Evolutionary conservation across 331 rosid species (phyloP), one percentile per base, ranked within the genome.

Genomic region (Dryas integrifolia): DNA sequence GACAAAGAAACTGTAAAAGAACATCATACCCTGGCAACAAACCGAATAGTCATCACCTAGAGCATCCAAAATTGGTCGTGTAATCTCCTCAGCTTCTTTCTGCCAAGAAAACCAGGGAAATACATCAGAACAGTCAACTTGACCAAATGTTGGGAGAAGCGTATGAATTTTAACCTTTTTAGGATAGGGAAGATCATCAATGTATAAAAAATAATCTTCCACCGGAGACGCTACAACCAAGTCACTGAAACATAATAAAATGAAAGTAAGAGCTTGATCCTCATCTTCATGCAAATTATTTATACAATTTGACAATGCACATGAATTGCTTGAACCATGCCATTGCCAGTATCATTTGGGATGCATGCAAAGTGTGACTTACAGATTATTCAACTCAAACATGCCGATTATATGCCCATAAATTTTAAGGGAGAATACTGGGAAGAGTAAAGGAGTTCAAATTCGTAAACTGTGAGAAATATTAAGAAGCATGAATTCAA

Each of bases 301-400:
- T 5, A 45, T 55, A 47, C 66, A 57, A 18, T 63, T 16, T 41
- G 35, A 68, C 43, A 63, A 50, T 5, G 59, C 14, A 13, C 26
- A 12, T 24, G 57, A 47, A 30, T 41, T 65, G 3, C 18, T 47
- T 15, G 35, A 65, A 47, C 44, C 39, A 60, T 26, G 48, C 60
- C 55, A 60, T 38, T 38, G 14, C 6, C 41, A 15, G 48, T 63
- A 48, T 69, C 58, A 10, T 49, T 72, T 65, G 52, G 65, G 71
- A 62, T 59, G 58, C 70, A 74, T 66, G 70, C 57, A 52, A 64
- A 60, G 68, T 51, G 70, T 4, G 50, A 85, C 73, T 90, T 88
- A 91, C 96, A 95, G 96, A 87, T 95, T 89, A 76, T 91, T 95
- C 85, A 88, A 90, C 91, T 95, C 98, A 79, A 86, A 95, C 96